These are phyloP conservation scores for Aschersonia sp. DNA, from an alignment of 2,329 filamentous ascomycete species.

Conservation along the genomic window DNA sequence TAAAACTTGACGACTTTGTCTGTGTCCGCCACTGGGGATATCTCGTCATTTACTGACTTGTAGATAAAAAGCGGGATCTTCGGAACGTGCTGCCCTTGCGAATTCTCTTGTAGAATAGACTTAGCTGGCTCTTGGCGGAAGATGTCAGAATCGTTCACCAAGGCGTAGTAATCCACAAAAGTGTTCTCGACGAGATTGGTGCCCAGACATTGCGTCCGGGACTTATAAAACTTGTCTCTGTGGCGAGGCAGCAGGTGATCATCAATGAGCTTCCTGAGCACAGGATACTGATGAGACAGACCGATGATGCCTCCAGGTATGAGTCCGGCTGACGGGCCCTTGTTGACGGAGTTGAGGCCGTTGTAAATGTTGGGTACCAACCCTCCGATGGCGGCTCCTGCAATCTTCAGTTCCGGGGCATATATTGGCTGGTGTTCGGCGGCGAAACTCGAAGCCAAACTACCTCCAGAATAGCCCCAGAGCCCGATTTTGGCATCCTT, in stretches of 20 bases:
- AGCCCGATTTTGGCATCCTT: constrained; percentile 21
- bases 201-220: neutral
- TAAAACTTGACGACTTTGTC: constrained; percentile 1
- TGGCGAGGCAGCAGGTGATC: constrained; percentile 7
- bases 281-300: constrained; percentile 8
- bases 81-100: neutral
- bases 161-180: neutral
- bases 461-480: constrained; percentile 23
- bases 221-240: neutral
- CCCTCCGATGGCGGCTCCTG: constrained; percentile 12
- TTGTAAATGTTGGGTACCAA: constrained; percentile 8
- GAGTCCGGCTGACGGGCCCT: constrained; percentile 7
- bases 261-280: constrained; percentile 4
- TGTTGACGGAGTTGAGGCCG: constrained; percentile 7
- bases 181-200: neutral
- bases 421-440: constrained; percentile 12
- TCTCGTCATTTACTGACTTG: constrained; percentile 1
- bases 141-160: neutral
- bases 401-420: constrained; percentile 11
- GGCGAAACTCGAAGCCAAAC: constrained; percentile 9
- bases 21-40: neutral
- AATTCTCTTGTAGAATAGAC: neutral
- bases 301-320: constrained; percentile 10
- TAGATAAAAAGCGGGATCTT: constrained; percentile 1
- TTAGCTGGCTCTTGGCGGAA: neutral